Evolutionary conservation across 164 flowering plant species (phyloP).

Genomic region (Malania oleifera): DNA sequence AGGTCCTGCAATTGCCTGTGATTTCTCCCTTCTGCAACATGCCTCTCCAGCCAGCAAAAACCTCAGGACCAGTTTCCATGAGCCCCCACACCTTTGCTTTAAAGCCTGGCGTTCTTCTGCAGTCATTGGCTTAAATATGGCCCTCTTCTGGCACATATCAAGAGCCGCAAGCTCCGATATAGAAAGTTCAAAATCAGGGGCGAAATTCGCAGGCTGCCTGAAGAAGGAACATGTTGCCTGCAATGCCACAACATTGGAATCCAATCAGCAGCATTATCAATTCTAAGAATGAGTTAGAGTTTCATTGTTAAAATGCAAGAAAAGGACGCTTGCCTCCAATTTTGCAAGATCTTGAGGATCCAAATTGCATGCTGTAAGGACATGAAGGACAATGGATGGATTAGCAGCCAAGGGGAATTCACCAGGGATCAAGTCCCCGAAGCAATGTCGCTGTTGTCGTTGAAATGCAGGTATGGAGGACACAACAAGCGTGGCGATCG

Average conservation of each 20-base stretch:
- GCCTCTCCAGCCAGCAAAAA: conserved; percentile 88
- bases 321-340: conserved; percentile 75
- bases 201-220: conserved; percentile 81
- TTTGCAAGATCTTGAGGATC: conserved; percentile 93
- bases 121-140: conserved; percentile 82
- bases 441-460: conserved; percentile 74
- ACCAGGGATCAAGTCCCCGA: conserved; percentile 71
- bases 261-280: conserved; percentile 73
- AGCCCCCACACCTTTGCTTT: conserved; percentile 83
- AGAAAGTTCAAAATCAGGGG: conserved; percentile 74
- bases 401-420: conserved; percentile 89
- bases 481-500: conserved; percentile 47
- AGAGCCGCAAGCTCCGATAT: conserved; percentile 92
- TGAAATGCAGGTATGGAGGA: conserved; percentile 47
- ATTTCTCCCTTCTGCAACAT: conserved; percentile 77
- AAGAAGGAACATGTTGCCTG: conserved; percentile 95
- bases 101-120: conserved; percentile 44
- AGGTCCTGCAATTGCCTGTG: conserved; percentile 92
- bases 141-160: conserved; percentile 90
- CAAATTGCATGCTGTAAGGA: conserved; percentile 75
- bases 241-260: conserved; percentile 26
- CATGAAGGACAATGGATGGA: conserved; percentile 94
- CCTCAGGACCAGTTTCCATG: conserved; percentile 93
- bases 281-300: conserved; percentile 28
- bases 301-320: neutral